Conservation (phyloP, 306 rosid species). For the Quercus bicolor region DNA sequence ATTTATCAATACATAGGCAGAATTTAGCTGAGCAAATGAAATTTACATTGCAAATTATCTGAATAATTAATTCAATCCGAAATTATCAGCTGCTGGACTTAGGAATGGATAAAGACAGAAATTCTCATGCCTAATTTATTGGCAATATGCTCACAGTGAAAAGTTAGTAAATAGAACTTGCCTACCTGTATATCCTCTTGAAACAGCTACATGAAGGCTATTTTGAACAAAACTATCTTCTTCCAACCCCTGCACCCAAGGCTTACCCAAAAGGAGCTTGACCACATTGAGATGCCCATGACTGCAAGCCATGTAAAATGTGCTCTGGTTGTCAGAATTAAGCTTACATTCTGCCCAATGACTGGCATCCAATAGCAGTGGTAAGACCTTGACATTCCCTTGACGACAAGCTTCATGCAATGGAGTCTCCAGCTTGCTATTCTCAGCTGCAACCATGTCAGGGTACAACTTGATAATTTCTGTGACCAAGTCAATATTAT, state of each 20-base stretch:
- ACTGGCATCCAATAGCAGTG: constrained; percentile 41
- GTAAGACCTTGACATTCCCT: constrained; percentile 34
- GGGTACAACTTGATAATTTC: constrained; percentile 50
- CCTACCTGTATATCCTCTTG: constrained; percentile 62
- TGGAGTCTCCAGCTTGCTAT: constrained; percentile 52
- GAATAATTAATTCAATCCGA: background rate
- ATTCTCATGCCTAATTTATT: background rate
- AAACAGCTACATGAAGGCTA: constrained; percentile 48
- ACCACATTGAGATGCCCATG: constrained; percentile 53
- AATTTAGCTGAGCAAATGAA: background rate
- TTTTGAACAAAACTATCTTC: constrained; percentile 37
- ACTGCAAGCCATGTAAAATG: constrained; percentile 45
- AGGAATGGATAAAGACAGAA: background rate
- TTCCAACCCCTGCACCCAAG: constrained; percentile 25
- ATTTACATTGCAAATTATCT: background rate
- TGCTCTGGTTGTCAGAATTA: constrained; percentile 32
- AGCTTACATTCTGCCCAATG: constrained; percentile 41
- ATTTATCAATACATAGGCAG: background rate
- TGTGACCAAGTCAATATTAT: constrained; percentile 37
- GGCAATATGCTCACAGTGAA: background rate
- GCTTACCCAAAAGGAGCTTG: constrained; percentile 36
- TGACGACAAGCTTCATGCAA: constrained; percentile 54
- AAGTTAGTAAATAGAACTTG: background rate
- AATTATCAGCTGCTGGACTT: background rate
- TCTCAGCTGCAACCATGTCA: constrained; percentile 54